Percentiles rank a stretch among this genome's conserved stretches.
Evolutionary conservation across 2,329 filamentous ascomycete genomes (phyloP).

Genomic region (Proliferodiscus dingleyae): DNA sequence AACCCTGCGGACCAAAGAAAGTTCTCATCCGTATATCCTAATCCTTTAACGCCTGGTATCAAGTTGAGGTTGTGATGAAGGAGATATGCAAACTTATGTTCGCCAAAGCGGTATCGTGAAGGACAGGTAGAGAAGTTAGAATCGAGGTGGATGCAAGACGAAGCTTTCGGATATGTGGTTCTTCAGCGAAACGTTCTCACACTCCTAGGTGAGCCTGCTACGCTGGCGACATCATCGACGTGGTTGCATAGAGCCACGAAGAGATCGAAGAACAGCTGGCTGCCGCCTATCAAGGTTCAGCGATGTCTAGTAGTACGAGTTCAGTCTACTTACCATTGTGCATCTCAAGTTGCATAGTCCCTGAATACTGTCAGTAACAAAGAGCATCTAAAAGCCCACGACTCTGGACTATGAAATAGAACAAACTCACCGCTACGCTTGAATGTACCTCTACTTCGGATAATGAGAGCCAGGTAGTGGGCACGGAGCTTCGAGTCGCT

Average conservation of each 20-base stretch:
- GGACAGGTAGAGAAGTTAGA: slow-evolving; percentile 1
- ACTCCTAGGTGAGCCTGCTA: slow-evolving; percentile 45
- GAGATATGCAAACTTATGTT: neutral
- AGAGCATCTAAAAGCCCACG: too few species aligned
- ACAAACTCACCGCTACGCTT: slow-evolving; percentile 97
- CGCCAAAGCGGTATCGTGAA: slow-evolving; percentile 7
- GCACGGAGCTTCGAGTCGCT: slow-evolving; percentile 88
- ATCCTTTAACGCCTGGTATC: slow-evolving; percentile 26
- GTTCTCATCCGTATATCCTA: slow-evolving; percentile 1
- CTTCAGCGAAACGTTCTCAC: slow-evolving; percentile 26
- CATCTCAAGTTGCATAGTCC: slow-evolving; percentile 99
- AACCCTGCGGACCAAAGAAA: slow-evolving; percentile 1
- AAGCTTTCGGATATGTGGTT: slow-evolving; percentile 1
- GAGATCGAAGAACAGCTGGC: slow-evolving; percentile 92
- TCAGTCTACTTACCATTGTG: too few species aligned
- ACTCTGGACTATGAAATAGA: too few species aligned
- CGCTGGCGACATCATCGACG: slow-evolving; percentile 90
- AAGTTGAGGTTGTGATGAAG: slow-evolving; percentile 11
- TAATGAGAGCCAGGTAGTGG: slow-evolving; percentile 95
- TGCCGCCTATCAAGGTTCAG: too few species aligned
- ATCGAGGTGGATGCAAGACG: neutral
- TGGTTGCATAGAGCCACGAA: slow-evolving; percentile 99
- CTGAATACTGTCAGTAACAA: too few species aligned
- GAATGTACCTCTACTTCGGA: slow-evolving; percentile 94
- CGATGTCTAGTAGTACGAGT: too few species aligned